Evolutionary conservation across 805 yeast species (phyloP), one percentile per base, ranked within the genome.

Genomic region (Monosporozyma yasuniensis): DNA sequence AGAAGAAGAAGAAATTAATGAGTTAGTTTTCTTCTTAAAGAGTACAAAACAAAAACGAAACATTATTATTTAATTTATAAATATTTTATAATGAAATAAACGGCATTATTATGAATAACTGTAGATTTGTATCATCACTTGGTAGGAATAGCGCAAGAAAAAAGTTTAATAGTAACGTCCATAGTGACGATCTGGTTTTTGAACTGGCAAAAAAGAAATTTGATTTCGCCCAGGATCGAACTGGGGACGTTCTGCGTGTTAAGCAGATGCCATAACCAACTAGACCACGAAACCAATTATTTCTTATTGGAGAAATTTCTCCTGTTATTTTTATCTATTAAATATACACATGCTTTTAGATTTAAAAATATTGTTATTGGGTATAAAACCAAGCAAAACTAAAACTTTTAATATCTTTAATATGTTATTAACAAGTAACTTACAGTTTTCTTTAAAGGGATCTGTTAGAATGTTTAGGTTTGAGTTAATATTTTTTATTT

Each of bases 241-340:
- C 98, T 89, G 97, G 97, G 96, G 97, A 91, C 97, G 90, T 87
- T 87, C 93, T 88, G 96, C 96, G 97, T 90, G 97, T 90, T 88
- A 89, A 87, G 96, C 96, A 89, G 93, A 87, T 87, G 97, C 96
- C 96, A 90, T 90, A 81, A 89, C 96, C 96, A 74, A 89, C 96
- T 89, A 89, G 96, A 89, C 97, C 96, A 89, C 89, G 83, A 81
- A 83, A 82, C 95, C 93, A 71, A 52, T 8, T 50, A 11, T 44
- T 44, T 28, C 22, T 44, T 10, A 18, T 35, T 35, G 16, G 5
- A 6, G 12, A 12, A 30, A 7, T 30, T 30, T 30, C n/a, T 7
- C 4, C 5, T 30, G 34, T 7, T 11, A 30, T 30, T 30, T 10
- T 30, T 30, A 9, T 11, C 12, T 30, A 5, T 7, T 14, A 30